phyloP scores from a whole-genome alignment of 169 alveolate genomes.

The Cystoisospora suis region DNA sequence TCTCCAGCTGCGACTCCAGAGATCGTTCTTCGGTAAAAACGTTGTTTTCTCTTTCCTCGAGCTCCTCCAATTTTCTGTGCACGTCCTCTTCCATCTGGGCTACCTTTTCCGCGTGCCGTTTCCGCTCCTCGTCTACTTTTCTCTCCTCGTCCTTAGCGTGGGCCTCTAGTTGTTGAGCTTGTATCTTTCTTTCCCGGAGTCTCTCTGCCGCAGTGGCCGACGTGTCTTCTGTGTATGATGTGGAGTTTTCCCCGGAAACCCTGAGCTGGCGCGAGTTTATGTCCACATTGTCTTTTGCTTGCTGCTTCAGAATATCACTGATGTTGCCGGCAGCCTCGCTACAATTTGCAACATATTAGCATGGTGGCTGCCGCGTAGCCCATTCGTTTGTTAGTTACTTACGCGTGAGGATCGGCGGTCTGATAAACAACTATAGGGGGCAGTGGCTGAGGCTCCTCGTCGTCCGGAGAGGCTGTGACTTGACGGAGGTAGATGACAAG shows the following conservation, averaged over 20 bases:
- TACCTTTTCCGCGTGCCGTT: background rate
- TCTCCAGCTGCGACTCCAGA: background rate
- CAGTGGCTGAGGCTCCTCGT: conserved; percentile 32
- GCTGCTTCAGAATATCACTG: background rate
- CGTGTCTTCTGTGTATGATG: background rate
- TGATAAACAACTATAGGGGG: background rate
- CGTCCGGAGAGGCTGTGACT: background rate
- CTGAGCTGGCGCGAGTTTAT: background rate
- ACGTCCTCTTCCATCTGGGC: background rate
- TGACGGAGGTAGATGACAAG: background rate
- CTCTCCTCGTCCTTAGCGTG: background rate
- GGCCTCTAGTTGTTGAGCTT: background rate
- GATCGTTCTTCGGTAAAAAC: background rate
- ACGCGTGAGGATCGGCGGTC: conserved; percentile 3
- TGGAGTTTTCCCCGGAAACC: background rate
- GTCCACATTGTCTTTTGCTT: background rate
- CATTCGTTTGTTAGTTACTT: background rate
- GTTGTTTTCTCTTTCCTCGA: background rate
- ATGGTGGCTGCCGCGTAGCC: background rate
- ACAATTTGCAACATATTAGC: background rate
- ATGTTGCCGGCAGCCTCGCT: background rate
- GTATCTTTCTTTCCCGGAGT: background rate
- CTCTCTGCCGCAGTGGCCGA: background rate
- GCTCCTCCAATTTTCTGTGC: background rate
- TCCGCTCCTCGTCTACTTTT: background rate